A percentile compares a stretch with the other conserved stretches of the same genome.
These are phyloP conservation scores for Teunomyces aglyptinius DNA, from an alignment of 805 yeast genomes.

Conservation along the genomic window DNA sequence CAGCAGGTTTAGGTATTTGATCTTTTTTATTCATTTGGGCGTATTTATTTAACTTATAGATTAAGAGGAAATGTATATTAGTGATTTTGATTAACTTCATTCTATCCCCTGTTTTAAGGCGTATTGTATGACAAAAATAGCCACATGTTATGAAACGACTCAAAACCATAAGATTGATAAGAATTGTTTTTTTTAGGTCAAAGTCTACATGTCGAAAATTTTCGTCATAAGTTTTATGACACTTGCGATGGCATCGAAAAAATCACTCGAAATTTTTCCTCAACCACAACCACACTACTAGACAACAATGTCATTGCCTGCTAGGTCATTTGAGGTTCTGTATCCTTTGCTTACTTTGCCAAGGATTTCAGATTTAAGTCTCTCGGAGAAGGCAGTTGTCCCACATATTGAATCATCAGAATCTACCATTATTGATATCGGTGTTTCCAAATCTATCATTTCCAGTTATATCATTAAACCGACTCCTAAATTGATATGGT, in stretches of 20 bases:
- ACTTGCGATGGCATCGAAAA: slow-evolving; percentile 6
- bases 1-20: slow-evolving; percentile 21
- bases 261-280: slow-evolving; percentile 2
- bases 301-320: slow-evolving; percentile 1
- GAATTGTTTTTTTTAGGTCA: neutral
- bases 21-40: slow-evolving; percentile 19
- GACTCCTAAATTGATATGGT: slow-evolving; percentile 57
- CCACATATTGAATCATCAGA: slow-evolving; percentile 20
- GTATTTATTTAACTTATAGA: slow-evolving; percentile 8
- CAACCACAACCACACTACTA: neutral
- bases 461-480: slow-evolving; percentile 53
- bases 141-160: neutral
- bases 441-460: slow-evolving; percentile 53
- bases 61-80: slow-evolving; percentile 8
- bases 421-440: slow-evolving; percentile 44
- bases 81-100: neutral
- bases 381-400: slow-evolving; percentile 22
- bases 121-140: neutral
- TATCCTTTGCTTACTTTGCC: slow-evolving; percentile 35
- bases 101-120: neutral
- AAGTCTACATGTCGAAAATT: neutral
- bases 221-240: neutral
- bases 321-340: slow-evolving; percentile 24
- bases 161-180: neutral
- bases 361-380: slow-evolving; percentile 28